Base-by-base conservation (phyloP, 495 filamentous ascomycete genomes). In the Aspergillus nidulans region DNA sequence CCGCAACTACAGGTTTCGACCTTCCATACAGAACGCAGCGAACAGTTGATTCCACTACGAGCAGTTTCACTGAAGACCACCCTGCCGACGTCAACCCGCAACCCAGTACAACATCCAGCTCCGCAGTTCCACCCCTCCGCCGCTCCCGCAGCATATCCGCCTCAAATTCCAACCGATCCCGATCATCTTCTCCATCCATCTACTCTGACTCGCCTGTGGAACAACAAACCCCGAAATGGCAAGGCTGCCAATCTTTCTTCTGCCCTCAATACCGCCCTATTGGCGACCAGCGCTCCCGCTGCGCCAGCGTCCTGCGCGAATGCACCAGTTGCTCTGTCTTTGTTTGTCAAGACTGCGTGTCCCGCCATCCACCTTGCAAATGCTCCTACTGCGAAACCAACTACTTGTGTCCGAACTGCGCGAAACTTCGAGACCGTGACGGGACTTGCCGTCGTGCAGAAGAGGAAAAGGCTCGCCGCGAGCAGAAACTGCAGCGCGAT, bases 241-340 rank as follows among this genome's bases (percentile, higher is more conserved):
- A 78, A 63, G 81, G 81, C 25, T 84, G 81, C 55, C 79, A 79
- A 43, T 76, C 78, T 3, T 82, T 81, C 61, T 79, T 81, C 55
- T 84, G 81, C 51, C 81, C 78, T 2, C 71, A 71, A 41, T 74
- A 72, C 30, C 72, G 78, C 19, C 68, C 73, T 2, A 57, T 77
- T 13, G 77, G 78, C 5, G 81, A 84, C 59, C 73, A 74, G 28
- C 72, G 80, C 4, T 72, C 74, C 36, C 65, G 74, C 26, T 83
- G 81, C 58, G 66, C 69, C 2, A 77, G 74, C 49, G 58, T 73
- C 18, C 61, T 81, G 5, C 73, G 72, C 24, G 75, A 82, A 66
- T 84, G 81, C 65, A 71, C 69, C n/a, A 70, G 66, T 32, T 84
- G 81, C 58, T 69, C 69, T 4, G 78, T 84, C 4, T 69, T 76